A percentile compares a stretch with the other conserved stretches of the same genome.
These are phyloP conservation scores for Heterobasidion parviporum DNA, from an alignment of 1,284 basidiomycete species.

Conservation along the genomic window DNA sequence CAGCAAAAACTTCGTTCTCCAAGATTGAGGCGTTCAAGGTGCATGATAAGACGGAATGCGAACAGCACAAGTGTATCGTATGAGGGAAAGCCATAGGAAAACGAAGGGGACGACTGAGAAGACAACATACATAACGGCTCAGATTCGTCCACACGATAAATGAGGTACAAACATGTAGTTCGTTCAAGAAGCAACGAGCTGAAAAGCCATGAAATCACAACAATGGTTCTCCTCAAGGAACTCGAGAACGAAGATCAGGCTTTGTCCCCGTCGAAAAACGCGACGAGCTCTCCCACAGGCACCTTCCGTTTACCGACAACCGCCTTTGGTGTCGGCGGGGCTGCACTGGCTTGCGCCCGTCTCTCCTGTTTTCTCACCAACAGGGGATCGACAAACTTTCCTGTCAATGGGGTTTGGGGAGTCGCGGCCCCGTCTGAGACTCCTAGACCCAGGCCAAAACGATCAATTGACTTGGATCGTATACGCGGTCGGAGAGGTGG, in stretches of 20 bases:
- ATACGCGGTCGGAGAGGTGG: conserved; percentile 35
- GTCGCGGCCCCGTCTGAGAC: conserved; percentile 11
- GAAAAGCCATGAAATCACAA: background rate
- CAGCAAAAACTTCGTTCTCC: background rate
- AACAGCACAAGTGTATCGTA: background rate
- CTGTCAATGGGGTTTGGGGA: conserved; percentile 15
- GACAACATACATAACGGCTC: background rate
- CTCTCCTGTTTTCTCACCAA: conserved; percentile 55
- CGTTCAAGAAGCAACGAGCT: background rate
- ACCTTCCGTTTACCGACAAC: conserved; percentile 48
- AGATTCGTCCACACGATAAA: background rate
- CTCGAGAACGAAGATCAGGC: background rate
- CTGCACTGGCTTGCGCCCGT: conserved; percentile 33
- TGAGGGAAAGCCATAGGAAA: background rate
- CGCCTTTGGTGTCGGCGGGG: conserved; percentile 23
- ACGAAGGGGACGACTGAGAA: background rate
- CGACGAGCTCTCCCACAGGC: conserved; percentile 68
- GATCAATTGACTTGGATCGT: conserved; percentile 48
- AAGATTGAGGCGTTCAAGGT: background rate
- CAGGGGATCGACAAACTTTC: conserved; percentile 67
- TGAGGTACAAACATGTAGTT: background rate
- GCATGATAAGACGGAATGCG: background rate
- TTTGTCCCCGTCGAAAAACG: conserved; percentile 71
- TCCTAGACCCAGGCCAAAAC: conserved; percentile 24
- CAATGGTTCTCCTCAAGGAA: background rate